A percentile compares a stretch with the other conserved stretches of the same genome.
phyloP scores from a whole-genome alignment of 2,329 filamentous ascomycete species.

The Sarocladium kiliense region DNA sequence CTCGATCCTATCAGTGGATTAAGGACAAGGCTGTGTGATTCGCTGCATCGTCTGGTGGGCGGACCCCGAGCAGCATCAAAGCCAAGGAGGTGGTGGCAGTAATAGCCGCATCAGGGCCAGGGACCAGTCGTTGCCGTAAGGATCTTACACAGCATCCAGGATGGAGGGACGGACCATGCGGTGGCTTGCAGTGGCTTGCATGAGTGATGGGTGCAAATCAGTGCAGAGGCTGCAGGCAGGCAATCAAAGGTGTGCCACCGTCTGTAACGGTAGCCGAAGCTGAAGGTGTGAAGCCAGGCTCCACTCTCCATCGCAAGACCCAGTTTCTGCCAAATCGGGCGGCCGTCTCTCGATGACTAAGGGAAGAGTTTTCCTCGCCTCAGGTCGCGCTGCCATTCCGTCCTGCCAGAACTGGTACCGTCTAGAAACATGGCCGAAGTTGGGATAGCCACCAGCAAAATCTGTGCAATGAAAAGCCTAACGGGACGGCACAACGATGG shows the following conservation, averaged over 20 bases:
- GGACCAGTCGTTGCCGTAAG: background rate
- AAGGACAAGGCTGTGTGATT: background rate
- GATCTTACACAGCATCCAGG: background rate
- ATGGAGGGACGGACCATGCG: slow-evolving; percentile 8
- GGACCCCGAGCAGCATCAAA: background rate
- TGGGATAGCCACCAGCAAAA: background rate
- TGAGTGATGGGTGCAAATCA: slow-evolving; percentile 1
- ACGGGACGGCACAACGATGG: background rate
- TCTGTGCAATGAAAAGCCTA: background rate
- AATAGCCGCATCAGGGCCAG: slow-evolving; percentile 3
- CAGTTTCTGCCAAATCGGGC: background rate
- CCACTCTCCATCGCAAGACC: background rate
- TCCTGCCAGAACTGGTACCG: background rate
- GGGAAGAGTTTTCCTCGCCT: background rate
- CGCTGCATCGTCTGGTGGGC: background rate
- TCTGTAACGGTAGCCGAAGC: background rate
- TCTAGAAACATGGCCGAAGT: background rate
- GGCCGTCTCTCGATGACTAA: background rate
- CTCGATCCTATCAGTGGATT: slow-evolving; percentile 3
- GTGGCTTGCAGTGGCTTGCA: slow-evolving; percentile 9
- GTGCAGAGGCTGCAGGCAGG: background rate
- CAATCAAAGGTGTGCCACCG: background rate
- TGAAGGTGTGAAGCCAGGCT: background rate
- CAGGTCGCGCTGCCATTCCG: background rate
- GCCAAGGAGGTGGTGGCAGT: background rate